Base-by-base conservation (phyloP, 2,329 filamentous ascomycete genomes). In the Tolypocladium paradoxum region DNA sequence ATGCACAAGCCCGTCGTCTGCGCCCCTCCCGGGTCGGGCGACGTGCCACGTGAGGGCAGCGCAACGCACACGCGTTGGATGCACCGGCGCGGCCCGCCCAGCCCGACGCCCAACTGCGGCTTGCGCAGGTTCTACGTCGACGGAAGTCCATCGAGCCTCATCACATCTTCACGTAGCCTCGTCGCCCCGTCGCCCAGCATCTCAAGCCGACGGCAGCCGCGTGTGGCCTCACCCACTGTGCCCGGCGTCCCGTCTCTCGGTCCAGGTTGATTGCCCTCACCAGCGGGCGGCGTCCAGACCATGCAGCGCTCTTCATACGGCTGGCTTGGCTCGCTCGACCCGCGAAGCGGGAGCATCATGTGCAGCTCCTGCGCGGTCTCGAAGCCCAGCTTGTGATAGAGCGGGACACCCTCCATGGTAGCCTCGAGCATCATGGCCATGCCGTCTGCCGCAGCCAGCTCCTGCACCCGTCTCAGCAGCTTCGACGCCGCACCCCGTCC, bases 381-480 rank as follows among this genome's bases (percentile, higher is more conserved):
- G 50, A 74, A 74, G 7, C 70, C 70, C 35, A 71, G 57, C 55
- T 56, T 67, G 53, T 67, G 58, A 45, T 73, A 74, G 54, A 73
- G 65, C 1, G 58, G 56, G 6, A 71, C 63, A 1, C 70, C 71
- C 20, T 67, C 63, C 57, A 65, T 65, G 20, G 69, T 73, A 22
- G 67, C 70, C 54, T 73, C 70, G 16, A 73, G 58, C 48, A 73
- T 67, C 6, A 71, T 64, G 12, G 65, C 62, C 51, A 68, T 58
- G 16, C 60, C 58, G 12, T 68, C 66, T 16, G 54, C 61, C 11
- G 59, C 58, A 2, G 70, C 71, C 53, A 63, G 55, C 6, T 62
- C 57, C 49, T 69, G 62, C n/a, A 73, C 64, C 31, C 56, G 58
- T 43, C 62, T 54, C 22, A 70, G 60, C 24, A 74, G 61, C 22